A percentile compares a stretch with the other conserved stretches of the same genome.
These are phyloP conservation scores for Infundibulicybe gibba DNA, from an alignment of 768 basidiomycete species.

Conservation along the genomic window DNA sequence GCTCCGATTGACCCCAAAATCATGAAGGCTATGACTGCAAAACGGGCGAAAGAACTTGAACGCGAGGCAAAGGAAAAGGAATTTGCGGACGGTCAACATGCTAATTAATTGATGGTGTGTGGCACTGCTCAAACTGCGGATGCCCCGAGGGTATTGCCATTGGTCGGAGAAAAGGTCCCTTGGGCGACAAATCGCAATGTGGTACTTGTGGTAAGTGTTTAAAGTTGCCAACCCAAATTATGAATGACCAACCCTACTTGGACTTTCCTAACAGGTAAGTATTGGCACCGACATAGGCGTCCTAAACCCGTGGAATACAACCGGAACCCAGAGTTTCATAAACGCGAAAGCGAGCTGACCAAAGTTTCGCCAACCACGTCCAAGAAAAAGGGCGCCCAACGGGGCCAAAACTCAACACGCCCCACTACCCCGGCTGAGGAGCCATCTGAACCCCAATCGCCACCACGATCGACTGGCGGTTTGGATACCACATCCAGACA, in stretches of 20 bases:
- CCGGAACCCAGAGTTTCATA: constrained; percentile 70
- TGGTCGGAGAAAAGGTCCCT: constrained; percentile 83
- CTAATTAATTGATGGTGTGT: constrained; percentile 81
- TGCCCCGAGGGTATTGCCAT: constrained; percentile 85
- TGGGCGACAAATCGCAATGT: constrained; percentile 89
- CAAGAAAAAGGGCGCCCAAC: constrained; percentile 55
- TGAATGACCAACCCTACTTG: constrained; percentile 5
- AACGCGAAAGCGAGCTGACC: constrained; percentile 51
- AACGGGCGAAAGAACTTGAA: constrained; percentile 70
- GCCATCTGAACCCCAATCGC: constrained; percentile 52
- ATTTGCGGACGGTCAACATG: constrained; percentile 78
- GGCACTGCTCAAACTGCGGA: constrained; percentile 96
- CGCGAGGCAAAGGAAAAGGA: constrained; percentile 82
- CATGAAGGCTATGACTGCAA: constrained; percentile 48
- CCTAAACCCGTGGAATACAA: constrained; percentile 82
- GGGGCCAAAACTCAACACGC: constrained; percentile 37
- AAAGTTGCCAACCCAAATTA: constrained; percentile 3
- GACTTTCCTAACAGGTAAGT: constrained; percentile 58
- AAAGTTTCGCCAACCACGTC: constrained; percentile 36
- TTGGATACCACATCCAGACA: constrained; percentile 27
- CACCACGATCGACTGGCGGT: constrained; percentile 33
- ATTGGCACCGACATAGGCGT: constrained; percentile 82
- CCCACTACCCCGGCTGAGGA: constrained; percentile 35
- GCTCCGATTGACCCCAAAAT: constrained; percentile 43
- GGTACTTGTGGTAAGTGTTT: constrained; percentile 80